Evolutionary conservation across 495 filamentous ascomycete genomes (phyloP).

Genomic region (Lepidopterella palustris): DNA sequence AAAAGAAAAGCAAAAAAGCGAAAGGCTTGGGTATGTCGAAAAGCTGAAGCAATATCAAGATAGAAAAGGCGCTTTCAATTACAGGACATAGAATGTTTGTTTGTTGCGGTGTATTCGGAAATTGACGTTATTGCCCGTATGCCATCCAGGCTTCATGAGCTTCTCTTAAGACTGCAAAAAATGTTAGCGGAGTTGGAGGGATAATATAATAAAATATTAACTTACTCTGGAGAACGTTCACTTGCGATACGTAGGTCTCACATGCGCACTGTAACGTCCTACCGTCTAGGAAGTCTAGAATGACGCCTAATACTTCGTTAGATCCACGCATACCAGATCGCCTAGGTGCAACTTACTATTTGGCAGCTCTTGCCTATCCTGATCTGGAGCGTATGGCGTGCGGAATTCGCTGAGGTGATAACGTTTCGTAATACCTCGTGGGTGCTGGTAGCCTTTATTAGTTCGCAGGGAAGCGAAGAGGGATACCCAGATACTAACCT

Average conservation of each 20-base stretch:
- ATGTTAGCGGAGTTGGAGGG: conserved; percentile 3
- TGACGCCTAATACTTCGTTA: conserved; percentile 34
- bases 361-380: conserved; percentile 81
- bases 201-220: neutral
- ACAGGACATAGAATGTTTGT: neutral
- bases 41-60: neutral
- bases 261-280: conserved; percentile 72
- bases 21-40: neutral
- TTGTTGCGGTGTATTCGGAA: neutral
- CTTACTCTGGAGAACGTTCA: conserved; percentile 28
- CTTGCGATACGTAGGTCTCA: conserved; percentile 23
- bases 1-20: neutral
- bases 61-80: conserved; percentile 4
- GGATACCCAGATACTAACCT: conserved; percentile 13
- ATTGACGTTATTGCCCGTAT: conserved; percentile 12
- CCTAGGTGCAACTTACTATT: conserved; percentile 50
- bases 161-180: conserved; percentile 22
- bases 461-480: neutral
- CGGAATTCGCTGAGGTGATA: conserved; percentile 79
- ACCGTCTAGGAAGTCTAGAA: conserved; percentile 79
- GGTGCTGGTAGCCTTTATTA: conserved; percentile 22
- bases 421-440: conserved; percentile 54
- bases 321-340: neutral
- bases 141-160: conserved; percentile 29
- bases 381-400: conserved; percentile 70